Conservation (phyloP, 352 stramenopile species). For the Phytopythium vexans region DNA sequence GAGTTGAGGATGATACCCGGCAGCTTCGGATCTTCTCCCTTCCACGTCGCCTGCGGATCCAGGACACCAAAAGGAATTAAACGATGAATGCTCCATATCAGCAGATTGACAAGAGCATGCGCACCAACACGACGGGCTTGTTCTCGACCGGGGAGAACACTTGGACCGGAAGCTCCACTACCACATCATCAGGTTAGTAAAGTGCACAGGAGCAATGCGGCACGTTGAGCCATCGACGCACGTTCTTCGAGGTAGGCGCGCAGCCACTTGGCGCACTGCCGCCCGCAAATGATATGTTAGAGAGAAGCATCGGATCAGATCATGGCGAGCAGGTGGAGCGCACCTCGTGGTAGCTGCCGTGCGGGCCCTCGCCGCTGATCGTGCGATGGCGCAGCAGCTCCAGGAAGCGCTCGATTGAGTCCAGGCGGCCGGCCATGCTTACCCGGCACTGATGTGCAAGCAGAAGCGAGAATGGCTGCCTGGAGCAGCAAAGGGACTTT, state of each 20-base stretch:
- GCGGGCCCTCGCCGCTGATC: conserved; percentile 67
- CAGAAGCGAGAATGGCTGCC: conserved; percentile 6
- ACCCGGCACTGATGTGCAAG: conserved; percentile 8
- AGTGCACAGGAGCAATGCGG: background rate
- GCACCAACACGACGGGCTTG: conserved; percentile 91
- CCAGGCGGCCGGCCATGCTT: conserved; percentile 17
- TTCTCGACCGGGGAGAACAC: conserved; percentile 56
- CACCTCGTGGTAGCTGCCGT: conserved; percentile 66
- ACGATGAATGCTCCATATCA: no score
- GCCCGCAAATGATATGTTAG: background rate
- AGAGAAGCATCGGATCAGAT: background rate
- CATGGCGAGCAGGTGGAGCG: background rate
- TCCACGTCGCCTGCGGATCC: conserved; percentile 60
- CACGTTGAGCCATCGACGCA: conserved; percentile 10
- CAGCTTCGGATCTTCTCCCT: conserved; percentile 77
- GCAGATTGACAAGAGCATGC: background rate
- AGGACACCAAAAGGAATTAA: no score
- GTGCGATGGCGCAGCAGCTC: conserved; percentile 77
- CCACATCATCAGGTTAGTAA: conserved; percentile 1
- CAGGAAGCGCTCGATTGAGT: conserved; percentile 55
- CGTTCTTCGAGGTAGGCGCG: conserved; percentile 42
- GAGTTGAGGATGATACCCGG: conserved; percentile 92
- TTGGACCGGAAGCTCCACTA: conserved; percentile 40
- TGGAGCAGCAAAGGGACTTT: background rate
- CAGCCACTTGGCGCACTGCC: conserved; percentile 64